A percentile compares a stretch with the other conserved stretches of the same genome.
These are phyloP conservation scores for Nematodospora valgi DNA, from an alignment of 805 yeast species.

Conservation along the genomic window DNA sequence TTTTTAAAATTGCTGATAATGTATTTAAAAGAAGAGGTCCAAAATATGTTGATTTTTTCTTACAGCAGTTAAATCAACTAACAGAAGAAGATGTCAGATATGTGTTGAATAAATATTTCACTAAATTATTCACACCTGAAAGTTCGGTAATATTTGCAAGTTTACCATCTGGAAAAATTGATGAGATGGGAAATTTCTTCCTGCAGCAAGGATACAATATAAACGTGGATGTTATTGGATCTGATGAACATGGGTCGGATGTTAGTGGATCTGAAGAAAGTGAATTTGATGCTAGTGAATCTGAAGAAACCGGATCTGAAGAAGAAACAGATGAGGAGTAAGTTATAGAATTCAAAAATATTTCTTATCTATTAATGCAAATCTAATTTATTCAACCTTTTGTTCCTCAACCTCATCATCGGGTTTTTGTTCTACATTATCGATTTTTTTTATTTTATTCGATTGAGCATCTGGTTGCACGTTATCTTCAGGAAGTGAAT, in stretches of 20 bases:
- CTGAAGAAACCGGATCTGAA: slow-evolving; percentile 12
- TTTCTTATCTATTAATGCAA: too few relatives aligned
- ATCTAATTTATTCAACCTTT: too few relatives aligned
- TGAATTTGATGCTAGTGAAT: too few relatives aligned
- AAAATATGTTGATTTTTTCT: slow-evolving; percentile 50
- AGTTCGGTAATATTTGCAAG: slow-evolving; percentile 63
- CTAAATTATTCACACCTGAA: slow-evolving; percentile 57
- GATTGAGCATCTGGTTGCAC: too few relatives aligned
- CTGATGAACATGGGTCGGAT: slow-evolving; percentile 17
- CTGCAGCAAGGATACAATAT: slow-evolving; percentile 57
- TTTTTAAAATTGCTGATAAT: slow-evolving; percentile 61
- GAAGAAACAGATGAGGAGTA: slow-evolving; percentile 18
- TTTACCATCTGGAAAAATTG: slow-evolving; percentile 65
- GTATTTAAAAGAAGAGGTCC: slow-evolving; percentile 71
- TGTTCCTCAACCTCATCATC: too few relatives aligned
- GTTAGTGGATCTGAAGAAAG: too few relatives aligned
- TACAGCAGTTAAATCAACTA: slow-evolving; percentile 50
- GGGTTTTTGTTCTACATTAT: too few relatives aligned
- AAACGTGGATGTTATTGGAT: slow-evolving; percentile 48
- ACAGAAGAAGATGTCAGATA: slow-evolving; percentile 51
- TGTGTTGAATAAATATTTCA: slow-evolving; percentile 55
- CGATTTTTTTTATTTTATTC: too few relatives aligned
- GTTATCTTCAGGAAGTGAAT: not conserved
- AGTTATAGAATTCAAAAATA: too few relatives aligned
- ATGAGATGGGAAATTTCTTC: slow-evolving; percentile 46